Conservation (phyloP, 1,284 basidiomycete species). For the Quambalaria eucalypti region DNA sequence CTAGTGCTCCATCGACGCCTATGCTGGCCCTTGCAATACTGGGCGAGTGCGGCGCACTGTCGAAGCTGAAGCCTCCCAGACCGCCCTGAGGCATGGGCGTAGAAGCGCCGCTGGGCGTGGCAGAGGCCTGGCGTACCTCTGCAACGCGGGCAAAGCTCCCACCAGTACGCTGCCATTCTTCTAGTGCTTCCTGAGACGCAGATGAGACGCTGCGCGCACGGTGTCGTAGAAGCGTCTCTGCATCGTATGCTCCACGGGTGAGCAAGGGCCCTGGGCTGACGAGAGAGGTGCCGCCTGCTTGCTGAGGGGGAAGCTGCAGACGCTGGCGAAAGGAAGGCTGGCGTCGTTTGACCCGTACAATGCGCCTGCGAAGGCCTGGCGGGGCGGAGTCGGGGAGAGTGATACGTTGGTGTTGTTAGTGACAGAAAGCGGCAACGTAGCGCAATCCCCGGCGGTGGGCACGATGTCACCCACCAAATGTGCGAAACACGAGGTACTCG, state of each 20-base stretch:
- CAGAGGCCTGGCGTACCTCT: constrained; percentile 6
- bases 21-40: constrained; percentile 13
- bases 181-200: constrained; percentile 21
- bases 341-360: constrained; percentile 22
- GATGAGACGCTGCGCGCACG: constrained; percentile 22
- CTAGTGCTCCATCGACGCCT: constrained; percentile 32
- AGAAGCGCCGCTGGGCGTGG: constrained; percentile 3
- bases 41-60: constrained; percentile 1
- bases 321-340: neutral
- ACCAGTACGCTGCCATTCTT: constrained; percentile 25
- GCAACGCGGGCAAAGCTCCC: constrained; percentile 19
- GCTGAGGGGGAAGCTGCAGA: neutral
- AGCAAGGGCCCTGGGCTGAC: constrained; percentile 17
- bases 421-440: too few relatives aligned
- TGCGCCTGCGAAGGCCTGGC: constrained; percentile 21
- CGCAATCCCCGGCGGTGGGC: too few relatives aligned
- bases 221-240: constrained; percentile 31
- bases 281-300: neutral
- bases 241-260: constrained; percentile 33
- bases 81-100: neutral
- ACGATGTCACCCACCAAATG: constrained; percentile 23
- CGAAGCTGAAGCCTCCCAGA: neutral
- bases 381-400: neutral
- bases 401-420: neutral
- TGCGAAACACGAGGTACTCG: constrained; percentile 36